Conservation (phyloP, 805 yeast genomes). For the Saturnispora bothae region DNA sequence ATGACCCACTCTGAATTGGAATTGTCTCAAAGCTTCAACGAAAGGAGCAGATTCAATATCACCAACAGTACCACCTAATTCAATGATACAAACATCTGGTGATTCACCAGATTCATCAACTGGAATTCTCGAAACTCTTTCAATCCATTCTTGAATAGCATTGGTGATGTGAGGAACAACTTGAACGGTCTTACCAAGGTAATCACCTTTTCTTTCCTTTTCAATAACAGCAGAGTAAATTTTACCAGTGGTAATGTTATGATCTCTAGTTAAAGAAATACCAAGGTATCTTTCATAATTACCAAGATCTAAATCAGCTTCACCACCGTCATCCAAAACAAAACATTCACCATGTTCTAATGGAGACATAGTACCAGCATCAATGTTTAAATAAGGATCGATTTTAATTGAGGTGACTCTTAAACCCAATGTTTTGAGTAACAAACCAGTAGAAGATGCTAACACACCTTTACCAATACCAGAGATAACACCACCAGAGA, state of each 20-base stretch:
- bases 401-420: constrained; percentile 96
- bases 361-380: constrained; percentile 99
- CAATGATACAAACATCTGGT: constrained; percentile 95
- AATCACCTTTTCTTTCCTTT: constrained; percentile 92
- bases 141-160: constrained; percentile 98
- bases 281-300: constrained; percentile 95
- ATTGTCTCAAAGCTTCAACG: constrained; percentile 97
- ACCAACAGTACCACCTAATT: constrained; percentile 98
- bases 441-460: constrained; percentile 94
- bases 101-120: constrained; percentile 81
- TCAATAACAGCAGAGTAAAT: constrained; percentile 91
- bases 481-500: constrained; percentile 98
- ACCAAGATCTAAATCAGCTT: constrained; percentile 95
- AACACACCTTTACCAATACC: constrained; percentile 99
- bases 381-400: constrained; percentile 98
- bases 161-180: constrained; percentile 97
- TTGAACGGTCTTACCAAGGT: constrained; percentile 98
- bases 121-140: constrained; percentile 80
- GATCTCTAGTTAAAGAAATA: constrained; percentile 85
- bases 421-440: constrained; percentile 86
- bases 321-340: constrained; percentile 97
- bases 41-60: constrained; percentile 98
- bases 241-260: constrained; percentile 97
- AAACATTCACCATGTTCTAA: constrained; percentile 98
- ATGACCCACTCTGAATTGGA: constrained; percentile 91